Conservation (phyloP, 371 early-diverging fungal species). For the Mortierella sp. region DNA sequence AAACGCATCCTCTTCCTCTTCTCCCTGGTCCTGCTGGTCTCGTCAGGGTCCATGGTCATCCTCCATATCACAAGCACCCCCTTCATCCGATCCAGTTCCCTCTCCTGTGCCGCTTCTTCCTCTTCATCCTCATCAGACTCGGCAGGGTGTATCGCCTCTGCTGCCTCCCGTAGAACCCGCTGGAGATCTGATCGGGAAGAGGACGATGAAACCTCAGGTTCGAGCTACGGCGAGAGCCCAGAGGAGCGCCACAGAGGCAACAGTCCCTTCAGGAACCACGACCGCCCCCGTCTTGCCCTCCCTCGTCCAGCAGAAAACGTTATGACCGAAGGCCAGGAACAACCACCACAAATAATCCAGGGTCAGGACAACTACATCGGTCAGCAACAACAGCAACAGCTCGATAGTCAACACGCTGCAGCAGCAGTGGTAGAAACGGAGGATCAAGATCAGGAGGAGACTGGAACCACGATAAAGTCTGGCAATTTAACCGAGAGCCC, state of each 20-base stretch:
- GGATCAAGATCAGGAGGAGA: background rate
- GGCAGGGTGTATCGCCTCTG: slow-evolving; percentile 6
- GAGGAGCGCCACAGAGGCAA: background rate
- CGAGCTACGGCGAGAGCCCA: background rate
- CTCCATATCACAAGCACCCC: slow-evolving; percentile 39
- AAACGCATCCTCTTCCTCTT: slow-evolving; percentile 46
- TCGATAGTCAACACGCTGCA: slow-evolving; percentile 8
- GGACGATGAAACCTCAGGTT: background rate
- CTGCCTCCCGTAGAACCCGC: slow-evolving; percentile 16
- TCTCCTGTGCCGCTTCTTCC: slow-evolving; percentile 24
- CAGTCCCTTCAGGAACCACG: slow-evolving; percentile 27
- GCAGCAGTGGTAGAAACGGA: background rate
- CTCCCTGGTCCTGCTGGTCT: slow-evolving; percentile 41
- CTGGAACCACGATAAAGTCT: slow-evolving; percentile 8
- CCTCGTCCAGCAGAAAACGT: slow-evolving; percentile 40
- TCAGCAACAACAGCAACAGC: background rate
- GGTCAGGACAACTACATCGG: background rate
- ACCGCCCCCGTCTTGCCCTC: slow-evolving; percentile 42
- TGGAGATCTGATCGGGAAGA: slow-evolving; percentile 29
- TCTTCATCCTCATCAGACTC: slow-evolving; percentile 34
- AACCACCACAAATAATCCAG: slow-evolving; percentile 4
- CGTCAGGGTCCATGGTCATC: slow-evolving; percentile 57
- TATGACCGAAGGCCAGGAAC: slow-evolving; percentile 6
- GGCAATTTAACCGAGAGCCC: slow-evolving; percentile 28
- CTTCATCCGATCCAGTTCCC: slow-evolving; percentile 25